Base-by-base conservation (phyloP, 305 asterid species). In the Rubia balearica region DNA sequence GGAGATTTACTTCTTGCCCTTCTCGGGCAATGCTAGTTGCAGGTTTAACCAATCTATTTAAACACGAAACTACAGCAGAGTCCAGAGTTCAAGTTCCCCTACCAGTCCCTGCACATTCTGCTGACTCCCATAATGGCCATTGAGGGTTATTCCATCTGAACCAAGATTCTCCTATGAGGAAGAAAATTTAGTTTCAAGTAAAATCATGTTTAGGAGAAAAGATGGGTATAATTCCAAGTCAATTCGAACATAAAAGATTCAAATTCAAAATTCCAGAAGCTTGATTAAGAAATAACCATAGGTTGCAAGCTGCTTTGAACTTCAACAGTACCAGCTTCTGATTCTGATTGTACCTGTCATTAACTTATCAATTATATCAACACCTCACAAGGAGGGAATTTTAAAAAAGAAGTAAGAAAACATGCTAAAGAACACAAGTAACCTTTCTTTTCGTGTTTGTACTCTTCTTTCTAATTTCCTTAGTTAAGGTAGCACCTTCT, bases 51-150 rank as follows among this genome's bases (percentile, higher is more conserved):
- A 27, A 21, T 17, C 7, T 1, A 42, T 22, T 43, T 30, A 43
- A 30, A 74, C 55, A 51, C 13, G 45, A 49, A 33, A 56, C 59
- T 42, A 41, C 59, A 51, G 56, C 69, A 36, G 46, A 68, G 42
- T 71, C 62, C 46, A 49, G 46, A 65, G 67, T 73, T 59, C 68
- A 77, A 70, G 56, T 61, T 65, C 33, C 9, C 81, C 72, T 84
- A 92, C 98, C 91, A 90, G 78, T 65, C 98, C 98, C 55, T 86
- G 96, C 73, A 87, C 91, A 68, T 86, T 90, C 73, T 86, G 98
- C 67, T 88, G 98, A 68, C 95, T 76, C 67, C 97, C 97, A 72
- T 87, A 93, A 74, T 86, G 88, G 80, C 95, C 94, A 76, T 81
- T 88, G 55, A 89, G 76, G 73, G 86, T 69, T 64, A 87, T 84